Conservation (phyloP, 805 yeast species). For the Candida berthetii region DNA sequence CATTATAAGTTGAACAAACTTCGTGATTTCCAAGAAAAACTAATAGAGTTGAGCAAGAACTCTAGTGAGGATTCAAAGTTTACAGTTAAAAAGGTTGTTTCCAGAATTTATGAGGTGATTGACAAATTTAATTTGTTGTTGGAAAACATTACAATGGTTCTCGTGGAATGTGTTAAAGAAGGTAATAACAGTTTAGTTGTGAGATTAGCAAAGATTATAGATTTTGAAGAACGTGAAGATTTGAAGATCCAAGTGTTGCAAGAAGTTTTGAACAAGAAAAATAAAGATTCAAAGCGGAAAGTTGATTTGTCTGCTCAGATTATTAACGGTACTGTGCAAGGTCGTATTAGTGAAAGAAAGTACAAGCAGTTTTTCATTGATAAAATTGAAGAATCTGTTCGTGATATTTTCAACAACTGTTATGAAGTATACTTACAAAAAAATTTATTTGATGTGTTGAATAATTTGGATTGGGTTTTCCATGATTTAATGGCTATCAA, state of each 20-base stretch:
- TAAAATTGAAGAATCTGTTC: constrained; percentile 52
- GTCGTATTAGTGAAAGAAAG: constrained; percentile 43
- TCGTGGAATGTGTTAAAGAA: constrained; percentile 68
- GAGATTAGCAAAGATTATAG: constrained; percentile 70
- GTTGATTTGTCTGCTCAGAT: constrained; percentile 29
- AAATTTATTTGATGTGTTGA: constrained; percentile 50
- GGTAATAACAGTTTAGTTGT: constrained; percentile 64
- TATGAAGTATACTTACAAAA: constrained; percentile 43
- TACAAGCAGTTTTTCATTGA: constrained; percentile 57
- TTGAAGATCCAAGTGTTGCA: constrained; percentile 37
- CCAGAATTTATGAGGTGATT: constrained; percentile 34
- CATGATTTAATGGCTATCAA: constrained; percentile 69
- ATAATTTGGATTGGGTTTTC: constrained; percentile 77
- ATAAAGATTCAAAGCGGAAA: constrained; percentile 18
- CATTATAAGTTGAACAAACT: constrained; percentile 69
- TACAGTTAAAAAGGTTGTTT: constrained; percentile 52
- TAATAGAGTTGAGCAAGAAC: constrained; percentile 45
- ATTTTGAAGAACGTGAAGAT: constrained; percentile 78
- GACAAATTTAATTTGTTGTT: constrained; percentile 60
- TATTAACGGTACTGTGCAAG: constrained; percentile 32
- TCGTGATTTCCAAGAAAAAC: constrained; percentile 74
- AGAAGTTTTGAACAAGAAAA: constrained; percentile 23
- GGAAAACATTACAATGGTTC: constrained; percentile 54
- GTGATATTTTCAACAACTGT: constrained; percentile 64
- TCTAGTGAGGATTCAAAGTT: constrained; percentile 61